phyloP scores from a whole-genome alignment of 805 yeast species.

The Wickerhamiella alocasiicola region DNA sequence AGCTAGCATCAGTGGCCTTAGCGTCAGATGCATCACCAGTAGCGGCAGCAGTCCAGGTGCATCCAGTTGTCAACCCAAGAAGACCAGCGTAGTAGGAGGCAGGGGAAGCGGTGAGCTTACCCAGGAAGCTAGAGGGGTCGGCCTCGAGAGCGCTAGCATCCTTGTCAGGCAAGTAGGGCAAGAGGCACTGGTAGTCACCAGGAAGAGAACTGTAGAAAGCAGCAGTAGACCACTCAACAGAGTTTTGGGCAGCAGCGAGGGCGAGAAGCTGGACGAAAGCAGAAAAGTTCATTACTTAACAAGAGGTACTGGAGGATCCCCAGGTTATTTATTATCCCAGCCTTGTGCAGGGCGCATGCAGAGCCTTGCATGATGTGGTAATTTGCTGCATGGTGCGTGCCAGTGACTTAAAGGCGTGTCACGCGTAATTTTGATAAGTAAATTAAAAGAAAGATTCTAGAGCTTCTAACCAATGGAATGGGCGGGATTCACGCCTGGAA shows the following conservation, averaged over 20 bases:
- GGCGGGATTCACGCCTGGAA: no score
- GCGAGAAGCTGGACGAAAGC: slow-evolving; percentile 4
- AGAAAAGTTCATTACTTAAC: slow-evolving; percentile 1
- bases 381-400: no score
- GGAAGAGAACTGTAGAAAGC: slow-evolving; percentile 8
- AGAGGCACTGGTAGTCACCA: slow-evolving; percentile 9
- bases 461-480: no score
- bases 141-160: not conserved
- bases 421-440: no score
- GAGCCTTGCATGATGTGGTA: no score
- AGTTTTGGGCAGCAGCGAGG: slow-evolving; percentile 4
- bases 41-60: slow-evolving; percentile 6
- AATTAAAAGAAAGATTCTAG: no score
- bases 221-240: slow-evolving; percentile 9
- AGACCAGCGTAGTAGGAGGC: slow-evolving; percentile 11
- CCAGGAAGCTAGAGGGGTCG: slow-evolving; percentile 5
- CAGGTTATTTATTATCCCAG: no score
- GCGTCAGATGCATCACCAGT: not conserved
- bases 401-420: no score
- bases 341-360: no score
- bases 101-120: not conserved
- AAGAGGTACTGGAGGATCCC: no score
- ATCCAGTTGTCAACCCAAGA: slow-evolving; percentile 9
- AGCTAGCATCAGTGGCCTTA: not conserved
- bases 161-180: slow-evolving; percentile 6